Evolutionary conservation across 2,329 filamentous ascomycete genomes (phyloP).

Genomic region (Sporothrix inflata): DNA sequence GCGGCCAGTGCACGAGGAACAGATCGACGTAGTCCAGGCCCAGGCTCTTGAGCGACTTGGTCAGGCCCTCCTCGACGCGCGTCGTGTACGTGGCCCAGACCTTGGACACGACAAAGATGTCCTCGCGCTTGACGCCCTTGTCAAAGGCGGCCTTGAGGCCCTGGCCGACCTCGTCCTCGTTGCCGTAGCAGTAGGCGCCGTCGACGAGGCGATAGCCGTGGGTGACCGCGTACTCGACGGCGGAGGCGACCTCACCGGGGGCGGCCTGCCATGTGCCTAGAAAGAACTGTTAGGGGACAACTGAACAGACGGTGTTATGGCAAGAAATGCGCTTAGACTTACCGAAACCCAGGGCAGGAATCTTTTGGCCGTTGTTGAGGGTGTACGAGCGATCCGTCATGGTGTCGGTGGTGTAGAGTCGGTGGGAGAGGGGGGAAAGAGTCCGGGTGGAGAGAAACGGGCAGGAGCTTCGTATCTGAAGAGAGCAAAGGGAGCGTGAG

Average conservation of each 20-base stretch:
- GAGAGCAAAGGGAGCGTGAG: background rate
- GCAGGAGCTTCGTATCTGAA: background rate
- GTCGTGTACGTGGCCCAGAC: slow-evolving; percentile 81
- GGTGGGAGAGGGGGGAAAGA: background rate
- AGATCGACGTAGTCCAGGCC: slow-evolving; percentile 82
- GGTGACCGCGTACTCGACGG: slow-evolving; percentile 62
- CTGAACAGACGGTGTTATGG: background rate
- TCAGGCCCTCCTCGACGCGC: slow-evolving; percentile 68
- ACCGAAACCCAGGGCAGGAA: slow-evolving; percentile 68
- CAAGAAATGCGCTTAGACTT: slow-evolving; percentile 34
- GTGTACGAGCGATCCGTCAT: slow-evolving; percentile 63
- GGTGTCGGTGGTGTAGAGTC: slow-evolving; percentile 31
- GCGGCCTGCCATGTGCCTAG: slow-evolving; percentile 67
- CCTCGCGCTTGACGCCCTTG: slow-evolving; percentile 72
- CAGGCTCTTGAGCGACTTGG: slow-evolving; percentile 72
- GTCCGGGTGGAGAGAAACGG: background rate
- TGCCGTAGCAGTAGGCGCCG: slow-evolving; percentile 75
- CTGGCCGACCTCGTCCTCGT: slow-evolving; percentile 81
- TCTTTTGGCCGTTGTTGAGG: slow-evolving; percentile 66
- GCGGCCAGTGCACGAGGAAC: slow-evolving; percentile 81
- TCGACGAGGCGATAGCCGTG: slow-evolving; percentile 66
- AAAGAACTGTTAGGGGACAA: background rate
- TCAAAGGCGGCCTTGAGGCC: slow-evolving; percentile 74
- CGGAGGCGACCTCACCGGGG: slow-evolving; percentile 60
- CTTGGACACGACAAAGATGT: slow-evolving; percentile 84